Conservation (phyloP, 2,329 filamentous ascomycete genomes). For the Sporothrix variecibatus region DNA sequence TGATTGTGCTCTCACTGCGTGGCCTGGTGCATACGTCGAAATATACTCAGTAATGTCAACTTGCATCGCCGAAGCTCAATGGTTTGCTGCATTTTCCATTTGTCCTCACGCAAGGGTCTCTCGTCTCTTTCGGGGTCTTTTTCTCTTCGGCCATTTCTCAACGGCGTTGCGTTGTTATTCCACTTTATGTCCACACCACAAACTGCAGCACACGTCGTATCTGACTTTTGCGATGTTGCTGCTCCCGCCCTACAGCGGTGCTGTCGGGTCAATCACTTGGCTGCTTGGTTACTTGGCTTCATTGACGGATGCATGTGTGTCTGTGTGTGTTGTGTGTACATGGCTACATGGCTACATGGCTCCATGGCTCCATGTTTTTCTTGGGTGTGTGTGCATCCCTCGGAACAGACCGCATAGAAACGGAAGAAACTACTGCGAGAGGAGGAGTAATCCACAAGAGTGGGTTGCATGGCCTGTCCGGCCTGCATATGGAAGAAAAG, state of each 20-base stretch:
- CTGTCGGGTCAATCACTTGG: constrained; percentile 3
- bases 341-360: not conserved
- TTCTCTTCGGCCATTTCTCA: not conserved
- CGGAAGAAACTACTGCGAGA: constrained; percentile 3
- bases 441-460: constrained; percentile 11
- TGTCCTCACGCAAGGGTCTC: not conserved
- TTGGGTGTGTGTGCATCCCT: not conserved
- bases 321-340: no score
- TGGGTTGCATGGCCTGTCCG: not conserved
- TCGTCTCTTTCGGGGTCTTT: not conserved
- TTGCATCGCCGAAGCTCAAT: not conserved
- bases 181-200: not conserved
- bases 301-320: no score
- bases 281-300: not conserved
- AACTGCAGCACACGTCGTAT: constrained; percentile 7
- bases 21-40: not conserved
- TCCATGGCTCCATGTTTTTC: not conserved
- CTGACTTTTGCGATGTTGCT: not conserved
- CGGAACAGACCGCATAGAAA: constrained; percentile 12
- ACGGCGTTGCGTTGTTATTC: not conserved
- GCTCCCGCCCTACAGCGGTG: constrained; percentile 4
- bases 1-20: not conserved
- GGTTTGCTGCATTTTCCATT: not conserved
- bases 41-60: not conserved
- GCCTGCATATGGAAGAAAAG: not conserved